Base-by-base conservation (phyloP, 106 monocot genomes). In the Phalaenopsis equestris region DNA sequence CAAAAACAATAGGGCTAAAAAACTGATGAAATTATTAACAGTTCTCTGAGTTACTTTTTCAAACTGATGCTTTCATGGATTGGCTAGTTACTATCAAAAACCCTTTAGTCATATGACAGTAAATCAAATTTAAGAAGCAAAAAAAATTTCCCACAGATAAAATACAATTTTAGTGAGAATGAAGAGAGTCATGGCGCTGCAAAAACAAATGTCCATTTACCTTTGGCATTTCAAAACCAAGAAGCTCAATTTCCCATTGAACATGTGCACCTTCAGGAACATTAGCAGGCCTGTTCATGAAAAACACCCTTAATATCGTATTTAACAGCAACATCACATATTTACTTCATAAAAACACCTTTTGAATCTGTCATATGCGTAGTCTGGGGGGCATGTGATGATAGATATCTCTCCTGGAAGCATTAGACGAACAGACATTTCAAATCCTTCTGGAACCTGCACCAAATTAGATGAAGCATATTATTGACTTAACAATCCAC, bases 221-320 rank as follows among this genome's bases (percentile, higher is more conserved):
- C 94, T 90, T 98, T 6, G 98, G 92, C 87, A 75, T 94, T 80
- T 98, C 94, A 92, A 98, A 98, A 76, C 89, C 94, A 87, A 98
- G 88, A 67, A 98, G 86, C 70, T 98, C 94, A 79, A 98, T 87
- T 85, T 98, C 92, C 98, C 94, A 98, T 75, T 90, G 94, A 75
- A 94, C 91, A 88, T 89, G 37, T 88, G 98, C 87, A 83, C 90
- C 98, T 88, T 94, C 89, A 56, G 94, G 98, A 90, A 98, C 94
- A 76, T 49, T 80, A 23, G 81, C 75, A 76, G 94, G 94, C 82
- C 92, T 98, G 88, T 49, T 75, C 38, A 81, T 72, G 21, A 73
- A 75, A 75, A 83, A 3, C 82, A 17, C 41, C 42, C 73, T 58
- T 3, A 81, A 11, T 45, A 74, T 19, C 45, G 43, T 21, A 74